phyloP scores from a whole-genome alignment of 768 basidiomycete genomes.

The Kwoniella botswanensis region DNA sequence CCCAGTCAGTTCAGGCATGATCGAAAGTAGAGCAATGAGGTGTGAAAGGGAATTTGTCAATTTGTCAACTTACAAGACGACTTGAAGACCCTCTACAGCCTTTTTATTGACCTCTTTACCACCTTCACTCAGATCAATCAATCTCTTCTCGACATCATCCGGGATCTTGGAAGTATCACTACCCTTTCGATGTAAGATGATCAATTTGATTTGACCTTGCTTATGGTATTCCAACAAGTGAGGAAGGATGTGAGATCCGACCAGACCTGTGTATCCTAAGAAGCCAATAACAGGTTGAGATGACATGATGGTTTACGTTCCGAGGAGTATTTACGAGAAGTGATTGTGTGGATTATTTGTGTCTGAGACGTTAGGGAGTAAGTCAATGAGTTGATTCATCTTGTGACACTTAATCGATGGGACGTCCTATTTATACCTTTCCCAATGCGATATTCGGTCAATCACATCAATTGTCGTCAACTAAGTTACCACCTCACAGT shows the following conservation, averaged over 20 bases:
- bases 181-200: constrained; percentile 19
- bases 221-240: constrained; percentile 7
- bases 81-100: constrained; percentile 19
- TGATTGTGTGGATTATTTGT: background rate
- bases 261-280: constrained; percentile 12
- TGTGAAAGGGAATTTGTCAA: background rate
- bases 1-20: background rate
- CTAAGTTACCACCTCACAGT: no score
- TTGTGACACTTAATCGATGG: no score
- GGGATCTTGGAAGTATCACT: constrained; percentile 17
- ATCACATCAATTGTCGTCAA: no score
- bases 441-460: no score
- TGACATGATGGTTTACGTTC: background rate
- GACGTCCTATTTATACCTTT: no score
- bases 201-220: constrained; percentile 1
- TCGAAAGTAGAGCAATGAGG: background rate
- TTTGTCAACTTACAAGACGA: constrained; percentile 13
- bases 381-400: no score
- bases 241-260: constrained; percentile 10
- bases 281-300: constrained; percentile 6
- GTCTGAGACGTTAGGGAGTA: no score
- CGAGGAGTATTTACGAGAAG: background rate
- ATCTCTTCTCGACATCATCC: constrained; percentile 11
- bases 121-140: constrained; percentile 4
- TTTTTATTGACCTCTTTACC: constrained; percentile 7